Percentiles rank a stretch among this genome's conserved stretches.
phyloP scores from a whole-genome alignment of 1,284 basidiomycete species.

The Malassezia slooffiae region DNA sequence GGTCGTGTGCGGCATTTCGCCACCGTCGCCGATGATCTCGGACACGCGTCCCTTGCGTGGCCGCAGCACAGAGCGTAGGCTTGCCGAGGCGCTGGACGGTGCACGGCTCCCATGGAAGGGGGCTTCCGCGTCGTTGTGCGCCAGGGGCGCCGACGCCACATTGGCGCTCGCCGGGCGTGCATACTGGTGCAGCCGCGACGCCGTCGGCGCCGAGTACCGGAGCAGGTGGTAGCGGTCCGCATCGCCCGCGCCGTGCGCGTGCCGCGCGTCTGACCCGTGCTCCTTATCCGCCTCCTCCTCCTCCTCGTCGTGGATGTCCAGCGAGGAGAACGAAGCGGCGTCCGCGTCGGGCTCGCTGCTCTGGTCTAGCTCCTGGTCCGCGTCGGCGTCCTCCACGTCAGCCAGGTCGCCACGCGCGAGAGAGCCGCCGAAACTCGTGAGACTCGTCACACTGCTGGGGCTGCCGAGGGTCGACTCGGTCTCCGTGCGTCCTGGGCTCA shows the following conservation, averaged over 20 bases:
- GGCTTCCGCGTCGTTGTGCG: no score
- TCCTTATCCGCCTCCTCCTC: no score
- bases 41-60: constrained; percentile 37
- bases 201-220: no score
- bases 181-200: no score
- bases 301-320: constrained; percentile 20
- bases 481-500: constrained; percentile 12
- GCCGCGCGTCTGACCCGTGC: no score
- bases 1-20: constrained; percentile 20
- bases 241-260: no score
- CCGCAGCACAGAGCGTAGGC: constrained; percentile 20
- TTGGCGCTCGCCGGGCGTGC: no score
- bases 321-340: constrained; percentile 25
- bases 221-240: no score
- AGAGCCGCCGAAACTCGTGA: constrained; percentile 21
- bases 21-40: constrained; percentile 35
- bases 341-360: constrained; percentile 39
- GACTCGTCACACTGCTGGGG: constrained; percentile 34
- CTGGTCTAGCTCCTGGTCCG: constrained; percentile 39
- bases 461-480: constrained; percentile 18
- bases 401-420: constrained; percentile 32
- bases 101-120: no score
- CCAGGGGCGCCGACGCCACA: no score
- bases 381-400: constrained; percentile 40
- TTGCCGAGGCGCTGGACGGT: no score